These are phyloP conservation scores for Wallacemonas sp. DNA, from an alignment of 208 protist species.

Conservation along the genomic window DNA sequence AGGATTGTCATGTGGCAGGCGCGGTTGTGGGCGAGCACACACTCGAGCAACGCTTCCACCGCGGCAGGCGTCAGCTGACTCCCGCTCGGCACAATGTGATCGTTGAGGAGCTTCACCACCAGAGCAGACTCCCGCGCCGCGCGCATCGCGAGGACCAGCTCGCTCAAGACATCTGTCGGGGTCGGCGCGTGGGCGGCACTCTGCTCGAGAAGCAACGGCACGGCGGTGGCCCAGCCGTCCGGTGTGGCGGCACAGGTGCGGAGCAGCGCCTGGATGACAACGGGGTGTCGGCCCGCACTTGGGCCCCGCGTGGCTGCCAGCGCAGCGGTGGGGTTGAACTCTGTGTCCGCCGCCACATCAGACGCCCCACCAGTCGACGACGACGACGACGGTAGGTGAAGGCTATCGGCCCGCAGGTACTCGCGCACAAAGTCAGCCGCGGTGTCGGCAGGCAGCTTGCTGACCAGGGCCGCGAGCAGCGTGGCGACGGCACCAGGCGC, in stretches of 20 bases:
- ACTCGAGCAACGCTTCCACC: constrained; percentile 63
- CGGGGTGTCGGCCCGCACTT: constrained; percentile 39
- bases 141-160: constrained; percentile 61
- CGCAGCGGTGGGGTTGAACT: constrained; percentile 13
- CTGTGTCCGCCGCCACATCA: constrained; percentile 15
- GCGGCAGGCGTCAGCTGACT: constrained; percentile 39
- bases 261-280: constrained; percentile 67
- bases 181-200: constrained; percentile 31
- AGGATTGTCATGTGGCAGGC: constrained; percentile 19
- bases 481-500: constrained; percentile 45
- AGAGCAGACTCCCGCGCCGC: constrained; percentile 43
- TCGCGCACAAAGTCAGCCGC: constrained; percentile 43
- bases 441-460: constrained; percentile 57
- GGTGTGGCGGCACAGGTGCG: constrained; percentile 37
- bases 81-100: constrained; percentile 64
- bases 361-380: not conserved
- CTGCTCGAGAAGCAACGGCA: constrained; percentile 41
- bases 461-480: constrained; percentile 61
- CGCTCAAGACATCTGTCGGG: constrained; percentile 60
- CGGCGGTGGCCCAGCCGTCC: constrained; percentile 45
- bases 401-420: not conserved
- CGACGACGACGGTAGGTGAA: not conserved
- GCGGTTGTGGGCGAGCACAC: constrained; percentile 69
- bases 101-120: constrained; percentile 63
- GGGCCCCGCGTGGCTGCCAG: constrained; percentile 3